A percentile compares a stretch with the other conserved stretches of the same genome.
Conservation (phyloP, 2,329 filamentous ascomycete species). For the Colletotrichum scovillei region DNA sequence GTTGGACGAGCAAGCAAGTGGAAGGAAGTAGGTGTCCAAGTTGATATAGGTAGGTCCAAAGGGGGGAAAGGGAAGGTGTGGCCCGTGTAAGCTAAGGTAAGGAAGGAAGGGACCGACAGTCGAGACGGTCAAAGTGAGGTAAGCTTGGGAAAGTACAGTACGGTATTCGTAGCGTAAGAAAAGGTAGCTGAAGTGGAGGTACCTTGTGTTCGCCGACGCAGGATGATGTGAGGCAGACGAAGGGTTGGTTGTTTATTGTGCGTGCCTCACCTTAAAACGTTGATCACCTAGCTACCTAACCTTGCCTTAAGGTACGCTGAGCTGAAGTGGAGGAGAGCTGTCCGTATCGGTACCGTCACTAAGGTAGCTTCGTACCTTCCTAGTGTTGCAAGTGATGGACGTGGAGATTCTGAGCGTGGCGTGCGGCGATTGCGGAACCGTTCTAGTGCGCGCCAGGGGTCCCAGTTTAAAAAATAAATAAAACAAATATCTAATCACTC, state of each 20-base stretch:
- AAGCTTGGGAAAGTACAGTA: conserved; percentile 10
- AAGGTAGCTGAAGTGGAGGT: conserved; percentile 1
- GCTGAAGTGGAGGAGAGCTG: conserved; percentile 7
- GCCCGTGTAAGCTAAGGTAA: conserved; percentile 27
- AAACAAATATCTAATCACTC: not conserved
- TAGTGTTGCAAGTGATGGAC: conserved; percentile 23
- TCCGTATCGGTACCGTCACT: conserved; percentile 15
- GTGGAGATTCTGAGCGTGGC: conserved; percentile 26
- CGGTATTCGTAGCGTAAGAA: not conserved
- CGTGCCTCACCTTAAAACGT: not conserved
- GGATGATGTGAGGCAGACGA: not conserved
- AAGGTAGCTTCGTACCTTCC: conserved; percentile 5
- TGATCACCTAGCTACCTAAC: not conserved
- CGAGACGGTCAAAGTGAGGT: conserved; percentile 6
- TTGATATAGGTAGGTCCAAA: conserved; percentile 30
- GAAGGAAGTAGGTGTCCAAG: conserved; percentile 24
- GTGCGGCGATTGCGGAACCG: conserved; percentile 24
- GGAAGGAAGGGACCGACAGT: conserved; percentile 12
- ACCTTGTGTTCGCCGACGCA: not conserved
- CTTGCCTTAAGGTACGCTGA: not conserved
- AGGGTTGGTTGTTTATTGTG: not conserved
- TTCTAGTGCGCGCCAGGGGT: conserved; percentile 7
- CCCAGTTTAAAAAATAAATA: not conserved
- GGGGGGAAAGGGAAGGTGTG: conserved; percentile 20
- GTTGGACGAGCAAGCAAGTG: not conserved